Conservation (phyloP, 83 land plant species). For the Larix sibirica region DNA sequence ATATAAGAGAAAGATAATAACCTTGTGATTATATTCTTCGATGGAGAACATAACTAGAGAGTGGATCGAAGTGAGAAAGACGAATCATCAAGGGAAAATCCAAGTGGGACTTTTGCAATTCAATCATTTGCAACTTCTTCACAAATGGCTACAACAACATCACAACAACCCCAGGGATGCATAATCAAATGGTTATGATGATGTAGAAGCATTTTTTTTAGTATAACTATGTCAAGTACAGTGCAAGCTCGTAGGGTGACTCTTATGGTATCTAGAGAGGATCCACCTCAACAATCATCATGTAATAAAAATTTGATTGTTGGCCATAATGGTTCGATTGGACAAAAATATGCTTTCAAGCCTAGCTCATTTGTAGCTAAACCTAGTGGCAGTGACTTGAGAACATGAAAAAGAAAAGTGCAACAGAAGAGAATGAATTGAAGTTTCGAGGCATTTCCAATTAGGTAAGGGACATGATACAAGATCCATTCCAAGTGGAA, state of each 20-base stretch:
- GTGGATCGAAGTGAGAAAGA: too few relatives aligned
- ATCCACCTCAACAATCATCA: constrained; percentile 11
- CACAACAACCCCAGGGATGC: background rate
- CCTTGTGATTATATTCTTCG: constrained; percentile 81
- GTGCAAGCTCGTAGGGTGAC: constrained; percentile 20
- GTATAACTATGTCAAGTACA: constrained; percentile 7
- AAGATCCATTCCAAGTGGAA: background rate
- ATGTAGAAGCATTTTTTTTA: constrained; percentile 17
- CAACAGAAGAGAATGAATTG: constrained; percentile 69
- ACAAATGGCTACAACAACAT: background rate
- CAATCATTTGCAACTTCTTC: background rate
- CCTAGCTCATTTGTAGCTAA: constrained; percentile 12
- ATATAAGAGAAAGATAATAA: constrained; percentile 24
- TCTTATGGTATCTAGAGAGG: constrained; percentile 25
- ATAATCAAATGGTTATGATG: constrained; percentile 4
- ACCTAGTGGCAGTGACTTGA: constrained; percentile 27
- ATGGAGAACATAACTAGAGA: constrained; percentile 30
- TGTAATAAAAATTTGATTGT: constrained; percentile 2
- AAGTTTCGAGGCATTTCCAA: constrained; percentile 25
- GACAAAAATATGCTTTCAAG: constrained; percentile 9
- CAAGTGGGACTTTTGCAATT: background rate
- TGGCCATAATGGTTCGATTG: constrained; percentile 7
- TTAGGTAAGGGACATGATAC: background rate
- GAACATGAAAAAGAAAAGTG: constrained; percentile 66
- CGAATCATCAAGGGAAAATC: background rate